A percentile compares a stretch with the other conserved stretches of the same genome.
phyloP scores from a whole-genome alignment of 2,329 filamentous ascomycete genomes.

The Cucurbitaria berberidis region DNA sequence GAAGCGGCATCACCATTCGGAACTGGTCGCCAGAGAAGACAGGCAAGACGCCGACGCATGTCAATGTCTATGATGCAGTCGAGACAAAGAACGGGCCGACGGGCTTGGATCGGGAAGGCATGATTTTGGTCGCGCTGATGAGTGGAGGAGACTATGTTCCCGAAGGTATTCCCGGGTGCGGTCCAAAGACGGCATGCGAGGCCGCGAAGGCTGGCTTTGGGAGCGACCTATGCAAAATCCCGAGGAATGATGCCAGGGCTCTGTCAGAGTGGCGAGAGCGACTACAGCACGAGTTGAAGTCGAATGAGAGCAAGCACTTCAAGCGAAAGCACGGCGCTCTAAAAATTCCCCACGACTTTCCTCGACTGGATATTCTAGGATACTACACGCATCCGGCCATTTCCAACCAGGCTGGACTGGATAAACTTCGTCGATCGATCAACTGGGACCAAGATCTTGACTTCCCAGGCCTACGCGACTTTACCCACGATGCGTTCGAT shows the following conservation, averaged over 20 bases:
- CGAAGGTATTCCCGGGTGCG: slow-evolving; percentile 85
- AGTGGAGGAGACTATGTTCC: slow-evolving; percentile 95
- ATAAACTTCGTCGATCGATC: slow-evolving; percentile 60
- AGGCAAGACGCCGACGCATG: slow-evolving; percentile 79
- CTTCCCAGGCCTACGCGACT: slow-evolving; percentile 70
- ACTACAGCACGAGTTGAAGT: slow-evolving; percentile 76
- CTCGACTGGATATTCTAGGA: slow-evolving; percentile 75
- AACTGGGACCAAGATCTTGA: slow-evolving; percentile 70
- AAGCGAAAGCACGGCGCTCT: slow-evolving; percentile 75
- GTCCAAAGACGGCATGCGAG: slow-evolving; percentile 86
- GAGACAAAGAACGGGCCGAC: slow-evolving; percentile 60
- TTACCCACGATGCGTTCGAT: slow-evolving; percentile 80
- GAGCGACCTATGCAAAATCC: slow-evolving; percentile 70
- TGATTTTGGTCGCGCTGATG: slow-evolving; percentile 93
- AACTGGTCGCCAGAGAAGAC: slow-evolving; percentile 80
- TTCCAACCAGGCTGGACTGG: slow-evolving; percentile 66
- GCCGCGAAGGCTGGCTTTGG: slow-evolving; percentile 90
- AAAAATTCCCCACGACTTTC: slow-evolving; percentile 79
- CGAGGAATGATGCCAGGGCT: slow-evolving; percentile 63
- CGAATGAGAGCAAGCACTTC: slow-evolving; percentile 85
- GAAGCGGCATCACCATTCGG: slow-evolving; percentile 76
- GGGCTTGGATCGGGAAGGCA: slow-evolving; percentile 80
- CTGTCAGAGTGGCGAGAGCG: slow-evolving; percentile 74
- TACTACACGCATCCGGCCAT: slow-evolving; percentile 91
- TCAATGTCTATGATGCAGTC: slow-evolving; percentile 76